Evolutionary conservation across 129 eudicot species (phyloP).

Genomic region (Ambrosia artemisiifolia): DNA sequence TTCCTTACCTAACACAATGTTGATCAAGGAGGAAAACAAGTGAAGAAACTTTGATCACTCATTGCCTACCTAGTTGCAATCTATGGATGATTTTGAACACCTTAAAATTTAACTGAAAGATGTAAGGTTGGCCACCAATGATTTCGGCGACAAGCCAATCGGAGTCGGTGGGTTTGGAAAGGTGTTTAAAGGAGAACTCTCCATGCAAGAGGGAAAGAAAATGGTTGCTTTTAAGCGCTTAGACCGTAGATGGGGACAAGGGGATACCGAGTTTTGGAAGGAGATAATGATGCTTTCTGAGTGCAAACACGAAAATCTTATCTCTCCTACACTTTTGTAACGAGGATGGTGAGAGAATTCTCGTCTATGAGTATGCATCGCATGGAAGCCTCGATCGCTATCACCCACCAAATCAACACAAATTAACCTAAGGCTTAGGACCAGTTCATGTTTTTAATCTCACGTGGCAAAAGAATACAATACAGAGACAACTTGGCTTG

Average conservation of each 20-base stretch:
- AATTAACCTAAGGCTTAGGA: too few species aligned
- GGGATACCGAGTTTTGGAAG: background rate
- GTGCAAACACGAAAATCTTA: background rate
- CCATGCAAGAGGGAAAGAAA: background rate
- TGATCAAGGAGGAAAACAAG: too few species aligned
- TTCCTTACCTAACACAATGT: too few species aligned
- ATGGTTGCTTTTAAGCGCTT: conserved; percentile 1
- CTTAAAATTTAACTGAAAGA: background rate
- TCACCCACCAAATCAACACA: too few species aligned
- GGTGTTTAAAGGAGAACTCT: conserved; percentile 8
- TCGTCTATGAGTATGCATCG: background rate
- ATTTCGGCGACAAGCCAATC: background rate
- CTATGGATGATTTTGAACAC: background rate
- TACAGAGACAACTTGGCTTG: too few species aligned
- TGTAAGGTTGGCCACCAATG: background rate
- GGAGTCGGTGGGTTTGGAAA: background rate
- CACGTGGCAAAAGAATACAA: too few species aligned
- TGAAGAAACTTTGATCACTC: background rate
- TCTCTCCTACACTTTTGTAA: background rate
- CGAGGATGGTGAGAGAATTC: background rate
- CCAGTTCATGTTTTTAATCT: too few species aligned
- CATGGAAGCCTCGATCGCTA: conserved; percentile 3
- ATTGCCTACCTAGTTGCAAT: background rate
- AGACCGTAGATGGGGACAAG: background rate
- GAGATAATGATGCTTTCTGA: conserved; percentile 1